These are phyloP conservation scores for Henckelia pumila DNA, from an alignment of 257 asterid species.

Conservation along the genomic window DNA sequence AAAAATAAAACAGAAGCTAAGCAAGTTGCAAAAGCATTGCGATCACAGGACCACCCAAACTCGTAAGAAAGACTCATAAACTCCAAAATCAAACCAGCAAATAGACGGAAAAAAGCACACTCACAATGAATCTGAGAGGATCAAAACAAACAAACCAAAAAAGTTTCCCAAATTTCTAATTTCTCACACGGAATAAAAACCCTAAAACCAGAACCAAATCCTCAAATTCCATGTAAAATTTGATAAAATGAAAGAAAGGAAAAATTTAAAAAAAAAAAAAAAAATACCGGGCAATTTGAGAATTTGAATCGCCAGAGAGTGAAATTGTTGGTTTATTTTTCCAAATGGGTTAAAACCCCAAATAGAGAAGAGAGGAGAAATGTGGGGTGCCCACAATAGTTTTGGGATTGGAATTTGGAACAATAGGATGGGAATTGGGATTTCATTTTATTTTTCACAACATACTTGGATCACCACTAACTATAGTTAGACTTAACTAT, in stretches of 20 bases:
- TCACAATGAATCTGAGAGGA: conserved; percentile 33
- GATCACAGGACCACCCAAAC: conserved; percentile 5
- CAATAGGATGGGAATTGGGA: conserved; percentile 27
- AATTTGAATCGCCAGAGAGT: conserved; percentile 30
- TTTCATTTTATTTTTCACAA: conserved; percentile 25
- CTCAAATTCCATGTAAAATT: conserved; percentile 8
- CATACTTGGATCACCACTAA: conserved; percentile 29
- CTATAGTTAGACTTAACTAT: conserved; percentile 35
- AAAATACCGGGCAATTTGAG: conserved; percentile 29
- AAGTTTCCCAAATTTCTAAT: conserved; percentile 17
- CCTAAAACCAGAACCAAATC: conserved; percentile 19
- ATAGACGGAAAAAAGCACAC: conserved; percentile 16
- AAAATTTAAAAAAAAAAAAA: too few relatives aligned
- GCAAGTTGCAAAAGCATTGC: background rate
- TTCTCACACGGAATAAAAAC: conserved; percentile 17
- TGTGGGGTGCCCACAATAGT: conserved; percentile 29
- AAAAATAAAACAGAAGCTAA: too few relatives aligned
- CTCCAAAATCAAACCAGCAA: conserved; percentile 21
- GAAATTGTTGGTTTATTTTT: conserved; percentile 29
- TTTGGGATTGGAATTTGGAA: conserved; percentile 23
- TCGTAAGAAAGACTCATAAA: background rate
- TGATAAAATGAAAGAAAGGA: conserved; percentile 3
- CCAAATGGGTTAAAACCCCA: conserved; percentile 42
- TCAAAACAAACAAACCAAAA: conserved; percentile 3
- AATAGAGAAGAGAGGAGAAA: conserved; percentile 31